Conservation (phyloP, 306 rosid genomes). For the Castanea sativa region DNA sequence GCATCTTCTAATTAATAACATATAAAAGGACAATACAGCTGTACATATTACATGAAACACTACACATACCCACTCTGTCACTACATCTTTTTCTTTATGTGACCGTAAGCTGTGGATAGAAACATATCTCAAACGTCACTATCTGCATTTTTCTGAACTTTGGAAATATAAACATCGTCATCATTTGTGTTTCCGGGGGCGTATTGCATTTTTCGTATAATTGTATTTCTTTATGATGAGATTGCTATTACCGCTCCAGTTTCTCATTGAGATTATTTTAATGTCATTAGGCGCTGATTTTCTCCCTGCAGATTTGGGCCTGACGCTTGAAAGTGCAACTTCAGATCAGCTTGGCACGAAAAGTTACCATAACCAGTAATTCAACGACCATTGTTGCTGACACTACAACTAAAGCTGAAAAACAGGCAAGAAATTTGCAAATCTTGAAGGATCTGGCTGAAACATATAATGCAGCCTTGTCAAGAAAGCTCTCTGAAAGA, state of each 20-base stretch:
- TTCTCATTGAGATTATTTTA: conserved; percentile 30
- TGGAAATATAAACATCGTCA: not conserved
- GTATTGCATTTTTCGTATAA: not conserved
- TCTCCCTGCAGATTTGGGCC: conserved; percentile 84
- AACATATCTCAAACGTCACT: not conserved
- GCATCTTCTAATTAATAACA: not conserved
- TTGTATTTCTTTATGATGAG: not conserved
- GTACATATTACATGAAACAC: not conserved
- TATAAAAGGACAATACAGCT: not conserved
- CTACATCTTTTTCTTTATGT: not conserved
- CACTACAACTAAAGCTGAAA: conserved; percentile 79
- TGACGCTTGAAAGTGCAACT: conserved; percentile 79
- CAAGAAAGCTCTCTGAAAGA: conserved; percentile 89
- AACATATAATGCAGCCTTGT: conserved; percentile 64
- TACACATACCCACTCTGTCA: not conserved
- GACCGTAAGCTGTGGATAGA: not conserved
- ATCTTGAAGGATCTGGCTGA: conserved; percentile 79
- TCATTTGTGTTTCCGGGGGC: not conserved
- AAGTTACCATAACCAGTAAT: conserved; percentile 69
- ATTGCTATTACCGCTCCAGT: conserved; percentile 7
- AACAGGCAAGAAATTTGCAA: conserved; percentile 86
- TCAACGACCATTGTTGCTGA: conserved; percentile 77
- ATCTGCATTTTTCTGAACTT: not conserved
- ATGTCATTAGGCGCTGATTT: conserved; percentile 80
- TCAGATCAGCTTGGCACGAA: conserved; percentile 96